Base-by-base conservation (phyloP, 441 rosid genomes). In the Erodium trifolium region DNA sequence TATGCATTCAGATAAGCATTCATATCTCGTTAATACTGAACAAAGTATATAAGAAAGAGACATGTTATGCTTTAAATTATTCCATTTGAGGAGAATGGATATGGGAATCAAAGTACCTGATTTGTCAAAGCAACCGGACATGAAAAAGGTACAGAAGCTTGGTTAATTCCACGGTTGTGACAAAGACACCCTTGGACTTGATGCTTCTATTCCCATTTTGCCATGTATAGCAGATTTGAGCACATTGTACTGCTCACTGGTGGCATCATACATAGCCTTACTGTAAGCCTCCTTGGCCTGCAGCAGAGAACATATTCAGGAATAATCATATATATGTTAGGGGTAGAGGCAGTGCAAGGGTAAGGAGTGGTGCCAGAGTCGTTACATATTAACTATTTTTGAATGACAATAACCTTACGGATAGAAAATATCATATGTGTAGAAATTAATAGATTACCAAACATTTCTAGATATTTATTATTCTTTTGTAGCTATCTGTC, bases 151-250 rank as follows among this genome's bases (percentile, higher is more conserved):
- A 53, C 41, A 73, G 74, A 72, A 16, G 64, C 37, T 43, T 72
- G 68, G 68, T 76, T 85, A 83, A 67, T 79, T 80, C 94, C 96
- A 90, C 53, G 97, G 90, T 74, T 88, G 98, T 68, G 96, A 88
- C 77, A 93, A 76, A 39, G 90, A 82, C 75, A 90, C 82, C 10
- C 70, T 68, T 23, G 86, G 77, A 67, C 72, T 87, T 73, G 97
- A 88, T 71, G 92, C 91, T 67, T 81, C 80, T 8, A 79, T 66
- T 68, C 96, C 92, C 77, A 14, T 80, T 71, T 82, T 80, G 16
- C 85, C 82, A 67, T 83, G 80, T 67, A 90, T 71, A 29, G 94
- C 94, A 19, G 88, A 81, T 77, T 82, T 79, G 49, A 93, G 85
- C 59, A 80, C 85, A 66, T 79, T 74, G 83, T 90, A 90, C 64